Conservation (phyloP, 192 early-diverging fungal genomes). For the Lunasporangiospora selenospora region DNA sequence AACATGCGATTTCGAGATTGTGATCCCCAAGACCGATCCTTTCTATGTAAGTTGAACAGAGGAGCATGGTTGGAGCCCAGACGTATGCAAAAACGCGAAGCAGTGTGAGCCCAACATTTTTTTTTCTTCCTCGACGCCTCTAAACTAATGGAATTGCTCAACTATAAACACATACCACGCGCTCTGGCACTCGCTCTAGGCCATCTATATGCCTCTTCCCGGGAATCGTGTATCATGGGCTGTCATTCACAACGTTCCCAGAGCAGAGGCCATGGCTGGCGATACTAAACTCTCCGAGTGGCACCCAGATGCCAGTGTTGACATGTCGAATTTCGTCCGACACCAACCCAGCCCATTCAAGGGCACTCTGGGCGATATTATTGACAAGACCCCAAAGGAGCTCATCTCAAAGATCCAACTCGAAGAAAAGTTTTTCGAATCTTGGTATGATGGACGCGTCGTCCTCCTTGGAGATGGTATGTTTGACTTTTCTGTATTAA, state of each 20-base stretch:
- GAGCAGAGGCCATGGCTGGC: slow-evolving; percentile 12
- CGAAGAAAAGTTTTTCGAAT: slow-evolving; percentile 18
- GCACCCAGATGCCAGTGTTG: slow-evolving; percentile 27
- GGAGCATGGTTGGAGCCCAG: no score
- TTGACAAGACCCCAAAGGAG: slow-evolving; percentile 14
- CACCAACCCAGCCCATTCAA: slow-evolving; percentile 34
- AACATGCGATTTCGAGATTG: slow-evolving; percentile 42
- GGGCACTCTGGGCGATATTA: slow-evolving; percentile 13
- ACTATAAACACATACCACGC: no score
- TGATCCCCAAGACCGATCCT: slow-evolving; percentile 40
- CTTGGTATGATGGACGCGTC: slow-evolving; percentile 14
- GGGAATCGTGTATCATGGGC: slow-evolving; percentile 40
- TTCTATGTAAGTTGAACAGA: slow-evolving; percentile 22
- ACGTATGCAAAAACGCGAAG: no score
- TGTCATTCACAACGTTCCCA: slow-evolving; percentile 35
- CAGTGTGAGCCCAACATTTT: no score
- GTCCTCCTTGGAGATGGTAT: slow-evolving; percentile 20
- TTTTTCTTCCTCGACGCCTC: no score
- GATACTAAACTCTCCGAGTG: slow-evolving; percentile 35
- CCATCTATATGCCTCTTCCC: slow-evolving; percentile 43
- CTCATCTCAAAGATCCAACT: slow-evolving; percentile 16
- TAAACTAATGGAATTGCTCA: no score
- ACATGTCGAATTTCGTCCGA: slow-evolving; percentile 35
- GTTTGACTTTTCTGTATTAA: not conserved
- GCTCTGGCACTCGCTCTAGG: no score